Base-by-base conservation (phyloP, 257 asterid species). In the Lantana camara region DNA sequence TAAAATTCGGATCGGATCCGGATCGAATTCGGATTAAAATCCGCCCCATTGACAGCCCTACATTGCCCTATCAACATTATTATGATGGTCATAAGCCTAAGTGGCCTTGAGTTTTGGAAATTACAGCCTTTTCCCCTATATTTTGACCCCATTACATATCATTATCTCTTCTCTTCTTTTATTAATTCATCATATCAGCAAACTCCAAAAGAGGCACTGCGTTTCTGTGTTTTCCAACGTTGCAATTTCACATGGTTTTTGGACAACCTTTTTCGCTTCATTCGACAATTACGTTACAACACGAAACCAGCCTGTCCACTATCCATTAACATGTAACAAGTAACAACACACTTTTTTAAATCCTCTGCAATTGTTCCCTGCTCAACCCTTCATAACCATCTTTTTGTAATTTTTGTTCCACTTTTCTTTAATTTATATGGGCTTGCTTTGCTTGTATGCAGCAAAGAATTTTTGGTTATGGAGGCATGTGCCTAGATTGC, bases 171-270 rank as follows among this genome's bases (percentile, higher is more conserved):
- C 48, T 29, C 19, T 20, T 22, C 49, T 20, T n/a, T n/a, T n/a
- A n/a, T n/a, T n/a, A n/a, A 46, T 68, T 60, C 16, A 7, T 44
- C n/a, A n/a, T n/a, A n/a, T 17, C 38, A 15, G 15, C 24, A 32
- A 15, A 65, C 17, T 30, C 4, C 72, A 50, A 27, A 32, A 42
- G 59, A n/a, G 56, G 16, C 23, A 15, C 17, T 60, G 32, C 20
- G 5, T 2, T 27, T 27, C 32, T 68, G 75, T 38, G 40, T 71
- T 59, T 52, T 55, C 77, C 77, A 61, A 75, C 17, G 71, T 62
- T 67, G 48, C 59, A 60, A 46, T 17, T 61, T 72, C 80, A 75
- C 80, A 60, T 69, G 73, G 73, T 59, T 44, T 64, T 63, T 23
- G 54, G 59, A 30, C 72, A 45, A 44, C 1, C 66, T 34, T 24